phyloP scores from a whole-genome alignment of 1,284 basidiomycete genomes.

The Naganishia liquefaciens region DNA sequence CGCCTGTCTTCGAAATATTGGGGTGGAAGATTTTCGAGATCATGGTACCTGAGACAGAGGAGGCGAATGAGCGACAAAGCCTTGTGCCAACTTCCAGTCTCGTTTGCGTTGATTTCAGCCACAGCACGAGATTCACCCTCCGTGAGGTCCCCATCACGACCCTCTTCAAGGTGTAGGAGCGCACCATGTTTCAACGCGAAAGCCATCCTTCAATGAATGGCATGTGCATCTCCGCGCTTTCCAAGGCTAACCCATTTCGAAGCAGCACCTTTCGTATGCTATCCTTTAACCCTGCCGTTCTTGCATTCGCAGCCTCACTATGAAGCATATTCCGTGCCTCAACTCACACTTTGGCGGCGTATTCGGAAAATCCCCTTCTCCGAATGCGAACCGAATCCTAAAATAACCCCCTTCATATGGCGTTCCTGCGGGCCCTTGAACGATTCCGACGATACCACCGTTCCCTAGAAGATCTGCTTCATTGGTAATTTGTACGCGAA shows the following conservation, averaged over 20 bases:
- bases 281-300: not conserved
- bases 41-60: conserved; percentile 67
- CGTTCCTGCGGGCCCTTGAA: conserved; percentile 64
- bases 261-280: not conserved
- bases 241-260: too few relatives aligned
- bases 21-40: conserved; percentile 94
- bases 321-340: not conserved
- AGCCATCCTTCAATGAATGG: too few relatives aligned
- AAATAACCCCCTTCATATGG: conserved; percentile 92
- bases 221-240: too few relatives aligned
- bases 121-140: too few relatives aligned
- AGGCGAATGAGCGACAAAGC: too few relatives aligned
- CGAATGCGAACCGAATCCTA: conserved; percentile 77
- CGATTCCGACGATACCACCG: conserved; percentile 47
- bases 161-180: too few relatives aligned
- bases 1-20: conserved; percentile 73
- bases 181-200: too few relatives aligned
- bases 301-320: not conserved
- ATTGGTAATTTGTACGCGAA: conserved; percentile 70
- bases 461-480: conserved; percentile 66
- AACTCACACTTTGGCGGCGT: conserved; percentile 84
- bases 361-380: conserved; percentile 73
- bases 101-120: too few relatives aligned
- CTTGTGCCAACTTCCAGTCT: too few relatives aligned
- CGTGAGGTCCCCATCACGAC: too few relatives aligned